Evolutionary conservation across 2,329 filamentous ascomycete species (phyloP), one percentile per base, ranked within the genome.

Genomic region (Colletotrichum cuscutae): DNA sequence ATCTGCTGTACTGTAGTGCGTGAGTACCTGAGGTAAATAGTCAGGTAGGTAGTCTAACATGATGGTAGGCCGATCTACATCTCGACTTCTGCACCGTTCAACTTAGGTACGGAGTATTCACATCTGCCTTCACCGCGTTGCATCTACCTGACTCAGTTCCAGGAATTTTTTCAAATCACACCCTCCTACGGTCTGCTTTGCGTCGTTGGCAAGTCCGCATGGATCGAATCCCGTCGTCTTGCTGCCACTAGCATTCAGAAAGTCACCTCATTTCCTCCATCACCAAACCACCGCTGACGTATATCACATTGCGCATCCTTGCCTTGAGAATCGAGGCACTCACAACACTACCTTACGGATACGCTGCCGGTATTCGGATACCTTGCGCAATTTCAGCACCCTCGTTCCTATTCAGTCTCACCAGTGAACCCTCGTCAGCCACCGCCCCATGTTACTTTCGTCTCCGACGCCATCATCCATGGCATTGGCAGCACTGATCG

Each of bases 201-300:
- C 12, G 53, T 56, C 22, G 53, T 26, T 56, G 53, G 53, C 53
- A 56, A 26, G 26, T 2, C 53, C 53, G 26, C 24, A 56, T 22
- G 22, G 26, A 26, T 22, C 53, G 53, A 24, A 56, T 28, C 22
- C 9, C 13, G 22, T 28, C 53, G 42, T n/a, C 42, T 53, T 8
- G 46, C 11, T 28, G 59, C 65, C 24, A 22, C 19, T 56, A 24
- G 37, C 42, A 59, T 46, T 49, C 22, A 24, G 65, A 70, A 65
- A 65, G 65, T 70, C 66, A 72, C 56, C 66, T 72, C 70, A 70
- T 65, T 32, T 65, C 46, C 42, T 56, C 60, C 49, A 54, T 60
- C 26, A 65, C 52, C 30, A 65, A 70, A 60, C 66, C 54, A 65
- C 26, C 60, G 26, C 66, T 65, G 70, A 72, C 70, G 60, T 72